Conservation (phyloP, 2,329 filamentous ascomycete species). For the Trichoderma asperellum region DNA sequence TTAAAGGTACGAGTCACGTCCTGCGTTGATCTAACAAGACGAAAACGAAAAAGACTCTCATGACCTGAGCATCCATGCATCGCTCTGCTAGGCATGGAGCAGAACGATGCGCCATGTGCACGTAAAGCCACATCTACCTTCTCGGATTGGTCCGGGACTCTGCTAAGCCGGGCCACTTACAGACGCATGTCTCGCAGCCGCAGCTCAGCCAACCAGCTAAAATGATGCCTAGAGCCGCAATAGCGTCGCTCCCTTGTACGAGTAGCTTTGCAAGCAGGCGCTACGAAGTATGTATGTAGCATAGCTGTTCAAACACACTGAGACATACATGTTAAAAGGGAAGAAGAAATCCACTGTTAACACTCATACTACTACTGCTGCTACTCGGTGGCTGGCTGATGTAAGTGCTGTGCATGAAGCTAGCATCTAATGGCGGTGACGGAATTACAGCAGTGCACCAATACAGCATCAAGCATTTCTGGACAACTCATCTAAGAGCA, state of each 20-base stretch:
- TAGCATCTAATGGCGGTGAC: slow-evolving; percentile 23
- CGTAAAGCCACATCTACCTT: not conserved
- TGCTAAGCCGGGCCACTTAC: slow-evolving; percentile 16
- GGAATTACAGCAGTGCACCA: not conserved
- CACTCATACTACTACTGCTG: not conserved
- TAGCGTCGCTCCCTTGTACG: slow-evolving; percentile 6
- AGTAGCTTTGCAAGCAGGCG: no score
- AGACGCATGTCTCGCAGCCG: slow-evolving; percentile 29
- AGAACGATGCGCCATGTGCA: slow-evolving; percentile 1
- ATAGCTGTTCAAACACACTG: slow-evolving; percentile 7
- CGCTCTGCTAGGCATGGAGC: not conserved
- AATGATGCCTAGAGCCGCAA: not conserved
- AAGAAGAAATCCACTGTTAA: not conserved
- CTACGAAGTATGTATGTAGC: not conserved
- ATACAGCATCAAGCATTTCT: not conserved
- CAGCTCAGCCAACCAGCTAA: slow-evolving; percentile 10
- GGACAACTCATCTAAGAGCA: not conserved
- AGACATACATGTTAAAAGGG: not conserved
- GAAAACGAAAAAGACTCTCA: not conserved
- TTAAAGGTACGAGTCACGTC: not conserved
- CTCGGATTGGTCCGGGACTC: slow-evolving; percentile 8
- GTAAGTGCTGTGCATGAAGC: not conserved
- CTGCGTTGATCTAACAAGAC: not conserved
- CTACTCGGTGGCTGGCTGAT: slow-evolving; percentile 2
- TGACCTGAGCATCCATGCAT: slow-evolving; percentile 16